Evolutionary conservation across 1,284 basidiomycete species (phyloP), one percentile per base, ranked within the genome.

Genomic region (Pascua sp.): DNA sequence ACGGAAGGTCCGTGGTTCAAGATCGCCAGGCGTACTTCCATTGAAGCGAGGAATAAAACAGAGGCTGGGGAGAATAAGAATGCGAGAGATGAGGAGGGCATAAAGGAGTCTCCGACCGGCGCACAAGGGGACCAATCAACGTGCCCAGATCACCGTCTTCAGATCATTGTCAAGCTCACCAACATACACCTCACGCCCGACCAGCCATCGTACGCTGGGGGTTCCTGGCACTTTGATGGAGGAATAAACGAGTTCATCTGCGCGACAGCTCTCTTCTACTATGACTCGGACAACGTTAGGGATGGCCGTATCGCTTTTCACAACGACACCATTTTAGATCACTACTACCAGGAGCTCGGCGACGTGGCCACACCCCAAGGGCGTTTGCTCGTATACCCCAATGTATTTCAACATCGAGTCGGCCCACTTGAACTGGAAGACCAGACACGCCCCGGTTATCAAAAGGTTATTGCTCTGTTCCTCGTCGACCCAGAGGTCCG

Each of bases 131-230:
- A 32, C 3, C 24, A 32, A 7, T 7, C 24, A 32, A 32, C 24
- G 24, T 7, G 24, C 24, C 24, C 3, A 7, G 24, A 32, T 7
- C 24, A 32, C n/a, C 13, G 42, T 2, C 42, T 55, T 16, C 53
- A 55, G 43, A 42, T 55, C 13, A 55, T 55, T 36, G 53, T 55
- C 37, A 55, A 49, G 48, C 53, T 55, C 2, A 48, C 53, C 42
- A 55, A 55, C 47, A 49, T 55, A 16, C 47, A 55, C 42, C 53
- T 55, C 42, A 55, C 53, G 15, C 53, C 53, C 13, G 53, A 55
- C 42, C 49, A 55, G 10, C 53, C 53, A 1, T 12, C 17, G 13
- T 55, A 49, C 24, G 10, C 10, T 43, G 53, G 53, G 12, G 53
- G 53, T 5, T 8, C 4, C 7, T 55, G 53, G 53, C 53, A 55